These are phyloP conservation scores for Globisporangium cystogenes DNA, from an alignment of 352 stramenopile species.

Conservation along the genomic window DNA sequence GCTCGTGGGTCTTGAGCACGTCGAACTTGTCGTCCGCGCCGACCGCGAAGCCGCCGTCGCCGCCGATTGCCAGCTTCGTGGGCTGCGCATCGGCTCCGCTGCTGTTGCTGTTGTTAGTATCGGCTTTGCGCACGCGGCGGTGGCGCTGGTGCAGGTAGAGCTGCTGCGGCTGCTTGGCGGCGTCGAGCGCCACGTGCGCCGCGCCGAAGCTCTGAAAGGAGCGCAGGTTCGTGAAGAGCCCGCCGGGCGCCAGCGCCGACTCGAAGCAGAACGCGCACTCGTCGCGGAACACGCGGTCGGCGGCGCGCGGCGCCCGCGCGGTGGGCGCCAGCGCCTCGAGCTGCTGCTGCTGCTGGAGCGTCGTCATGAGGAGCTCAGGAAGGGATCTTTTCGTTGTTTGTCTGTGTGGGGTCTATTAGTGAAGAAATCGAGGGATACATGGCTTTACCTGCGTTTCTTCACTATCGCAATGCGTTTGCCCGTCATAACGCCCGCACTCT, in stretches of 20 bases:
- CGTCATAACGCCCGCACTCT: background rate
- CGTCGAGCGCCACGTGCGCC: slow-evolving; percentile 56
- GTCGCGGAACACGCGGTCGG: slow-evolving; percentile 92
- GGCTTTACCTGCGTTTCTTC: background rate
- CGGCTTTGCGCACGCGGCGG: slow-evolving; percentile 21
- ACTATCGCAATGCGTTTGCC: background rate
- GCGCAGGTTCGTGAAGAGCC: slow-evolving; percentile 91
- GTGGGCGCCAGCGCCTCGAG: slow-evolving; percentile 23
- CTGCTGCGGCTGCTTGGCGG: slow-evolving; percentile 10
- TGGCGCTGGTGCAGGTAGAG: slow-evolving; percentile 82
- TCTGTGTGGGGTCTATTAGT: background rate
- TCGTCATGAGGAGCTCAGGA: too few species aligned
- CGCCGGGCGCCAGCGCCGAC: slow-evolving; percentile 55
- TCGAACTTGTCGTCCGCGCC: slow-evolving; percentile 87
- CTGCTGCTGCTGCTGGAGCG: background rate
- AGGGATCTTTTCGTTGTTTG: background rate
- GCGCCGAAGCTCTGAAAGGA: slow-evolving; percentile 92
- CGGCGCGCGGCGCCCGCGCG: slow-evolving; percentile 44
- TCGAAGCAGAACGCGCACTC: slow-evolving; percentile 98
- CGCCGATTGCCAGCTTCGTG: slow-evolving; percentile 95
- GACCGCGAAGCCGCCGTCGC: slow-evolving; percentile 92
- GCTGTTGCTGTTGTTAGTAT: too few species aligned
- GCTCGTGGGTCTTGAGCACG: slow-evolving; percentile 62
- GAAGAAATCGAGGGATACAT: background rate
- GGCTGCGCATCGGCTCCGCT: slow-evolving; percentile 17